phyloP scores from a whole-genome alignment of 306 rosid genomes.

The Cucumis sativus region Cucumber_9930_V3 NC_026660.2:18918001-18918500 shows the following conservation, averaged over 20 bases:
- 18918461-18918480: neutral
- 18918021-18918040: too few species aligned
- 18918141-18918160: too few species aligned
- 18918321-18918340: neutral
- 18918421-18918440: neutral
- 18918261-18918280: neutral
- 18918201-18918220: too few species aligned
- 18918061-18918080: too few species aligned
- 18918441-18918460: neutral
- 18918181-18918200: too few species aligned
- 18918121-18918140: too few species aligned
- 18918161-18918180: too few species aligned
- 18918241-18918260: neutral
- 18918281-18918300: neutral
- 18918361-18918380: neutral
- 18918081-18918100: too few species aligned
- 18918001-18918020: too few species aligned
- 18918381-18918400: neutral
- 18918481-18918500: neutral
- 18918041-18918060: too few species aligned
- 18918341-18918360: neutral
- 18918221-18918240: neutral
- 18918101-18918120: too few species aligned
- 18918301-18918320: neutral
- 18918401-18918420: neutral